Percentiles rank a stretch among this genome's conserved stretches.
These are phyloP conservation scores for Exophiala viscosa DNA, from an alignment of 2,329 filamentous ascomycete genomes.

Conservation along the genomic window DNA sequence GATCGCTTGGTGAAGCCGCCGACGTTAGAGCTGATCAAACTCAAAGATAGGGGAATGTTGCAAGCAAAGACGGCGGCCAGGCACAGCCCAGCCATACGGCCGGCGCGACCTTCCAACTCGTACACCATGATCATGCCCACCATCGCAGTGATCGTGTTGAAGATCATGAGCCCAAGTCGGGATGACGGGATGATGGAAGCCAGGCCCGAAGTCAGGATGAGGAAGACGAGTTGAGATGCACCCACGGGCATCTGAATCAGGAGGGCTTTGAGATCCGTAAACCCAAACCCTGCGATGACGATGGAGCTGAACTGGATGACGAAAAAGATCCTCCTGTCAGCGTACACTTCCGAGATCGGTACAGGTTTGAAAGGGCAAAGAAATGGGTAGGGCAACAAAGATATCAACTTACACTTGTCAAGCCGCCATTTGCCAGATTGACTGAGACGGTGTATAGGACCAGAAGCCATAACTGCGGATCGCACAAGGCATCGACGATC, in stretches of 20 bases:
- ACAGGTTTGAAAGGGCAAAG: no score
- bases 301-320: conserved; percentile 34
- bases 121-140: conserved; percentile 36
- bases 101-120: conserved; percentile 30
- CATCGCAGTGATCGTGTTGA: conserved; percentile 31
- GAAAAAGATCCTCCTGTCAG: no score
- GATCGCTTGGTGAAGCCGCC: conserved; percentile 56
- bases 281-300: conserved; percentile 38
- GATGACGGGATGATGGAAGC: conserved; percentile 31
- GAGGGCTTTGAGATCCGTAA: conserved; percentile 34
- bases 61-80: conserved; percentile 34
- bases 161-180: conserved; percentile 35
- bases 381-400: no score
- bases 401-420: conserved; percentile 52
- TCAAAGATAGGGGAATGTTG: conserved; percentile 37
- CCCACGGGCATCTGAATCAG: conserved; percentile 37
- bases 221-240: conserved; percentile 34
- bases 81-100: conserved; percentile 32
- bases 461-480: conserved; percentile 58
- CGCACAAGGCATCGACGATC: conserved; percentile 46
- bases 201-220: conserved; percentile 31
- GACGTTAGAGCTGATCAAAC: conserved; percentile 51
- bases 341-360: no score
- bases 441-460: conserved; percentile 52
- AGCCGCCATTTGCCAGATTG: conserved; percentile 54